These are phyloP conservation scores for Hysterangium stoloniferum DNA, from an alignment of 768 basidiomycete genomes.

Conservation along the genomic window DNA sequence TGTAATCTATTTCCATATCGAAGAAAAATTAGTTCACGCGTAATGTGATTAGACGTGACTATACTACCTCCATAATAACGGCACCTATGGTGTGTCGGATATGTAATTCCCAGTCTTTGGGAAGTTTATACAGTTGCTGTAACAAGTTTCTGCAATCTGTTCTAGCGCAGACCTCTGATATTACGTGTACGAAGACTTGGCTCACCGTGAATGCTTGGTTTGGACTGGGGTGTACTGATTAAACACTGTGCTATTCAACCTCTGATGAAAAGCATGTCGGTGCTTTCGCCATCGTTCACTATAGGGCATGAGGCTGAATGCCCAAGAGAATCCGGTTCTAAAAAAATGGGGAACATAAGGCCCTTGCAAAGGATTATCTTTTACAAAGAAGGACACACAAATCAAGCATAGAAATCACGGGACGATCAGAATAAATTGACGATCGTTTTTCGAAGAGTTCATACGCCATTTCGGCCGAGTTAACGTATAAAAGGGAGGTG, in stretches of 20 bases:
- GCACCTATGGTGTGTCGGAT: neutral
- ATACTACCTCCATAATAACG: neutral
- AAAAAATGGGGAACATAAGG: neutral
- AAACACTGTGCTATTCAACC: constrained; percentile 24
- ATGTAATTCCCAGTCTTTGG: neutral
- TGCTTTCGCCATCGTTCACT: constrained; percentile 31
- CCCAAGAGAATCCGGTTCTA: constrained; percentile 33
- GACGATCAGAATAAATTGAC: neutral
- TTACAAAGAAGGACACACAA: neutral
- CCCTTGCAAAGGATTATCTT: neutral
- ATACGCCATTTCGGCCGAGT: neutral
- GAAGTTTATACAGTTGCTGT: neutral
- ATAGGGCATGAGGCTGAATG: constrained; percentile 28
- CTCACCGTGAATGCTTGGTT: neutral
- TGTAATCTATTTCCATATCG: constrained; percentile 30
- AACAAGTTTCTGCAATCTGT: neutral
- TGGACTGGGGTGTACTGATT: constrained; percentile 26
- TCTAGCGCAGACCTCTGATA: neutral
- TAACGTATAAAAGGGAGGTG: neutral
- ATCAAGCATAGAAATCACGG: neutral
- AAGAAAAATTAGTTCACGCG: neutral
- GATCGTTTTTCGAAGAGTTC: neutral
- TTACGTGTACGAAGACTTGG: neutral
- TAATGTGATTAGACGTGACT: neutral
- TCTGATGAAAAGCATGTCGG: constrained; percentile 30